These are phyloP conservation scores for Suillus plorans DNA, from an alignment of 768 basidiomycete species.

Conservation along the genomic window DNA sequence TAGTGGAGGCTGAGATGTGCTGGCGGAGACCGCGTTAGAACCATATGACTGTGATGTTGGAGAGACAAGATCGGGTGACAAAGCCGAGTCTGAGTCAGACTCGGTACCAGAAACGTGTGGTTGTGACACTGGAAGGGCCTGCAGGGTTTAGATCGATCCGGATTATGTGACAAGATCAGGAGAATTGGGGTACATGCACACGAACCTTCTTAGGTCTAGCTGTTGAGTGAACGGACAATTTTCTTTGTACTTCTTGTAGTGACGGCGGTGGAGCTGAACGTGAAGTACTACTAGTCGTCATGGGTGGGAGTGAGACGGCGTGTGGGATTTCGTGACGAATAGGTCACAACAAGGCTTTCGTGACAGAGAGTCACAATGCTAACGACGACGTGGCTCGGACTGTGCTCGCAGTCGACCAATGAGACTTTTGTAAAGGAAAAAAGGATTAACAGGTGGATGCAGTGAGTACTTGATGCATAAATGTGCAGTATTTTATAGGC, in stretches of 20 bases:
- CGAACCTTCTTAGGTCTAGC: slow-evolving; percentile 51
- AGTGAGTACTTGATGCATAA: neutral
- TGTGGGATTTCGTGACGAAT: slow-evolving; percentile 13
- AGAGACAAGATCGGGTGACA: slow-evolving; percentile 52
- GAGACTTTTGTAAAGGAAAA: neutral
- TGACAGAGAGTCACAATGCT: slow-evolving; percentile 1
- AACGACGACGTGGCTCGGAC: neutral
- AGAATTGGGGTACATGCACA: neutral
- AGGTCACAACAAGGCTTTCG: slow-evolving; percentile 4
- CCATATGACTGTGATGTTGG: slow-evolving; percentile 37
- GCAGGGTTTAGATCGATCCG: slow-evolving; percentile 19
- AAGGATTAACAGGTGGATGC: neutral
- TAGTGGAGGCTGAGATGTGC: slow-evolving; percentile 50
- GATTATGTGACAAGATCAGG: slow-evolving; percentile 5
- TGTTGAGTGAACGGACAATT: slow-evolving; percentile 74
- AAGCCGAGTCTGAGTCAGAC: slow-evolving; percentile 80
- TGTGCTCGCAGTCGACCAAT: neutral
- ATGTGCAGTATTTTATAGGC: neutral
- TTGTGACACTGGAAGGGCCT: slow-evolving; percentile 30
- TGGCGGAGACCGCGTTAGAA: slow-evolving; percentile 30
- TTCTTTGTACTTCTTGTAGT: slow-evolving; percentile 83
- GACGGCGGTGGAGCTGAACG: slow-evolving; percentile 61
- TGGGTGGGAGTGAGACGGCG: slow-evolving; percentile 16
- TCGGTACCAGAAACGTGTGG: slow-evolving; percentile 68
- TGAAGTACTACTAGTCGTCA: slow-evolving; percentile 16